phyloP scores from a whole-genome alignment of 768 basidiomycete species.

The Russula ochroleuca region DNA sequence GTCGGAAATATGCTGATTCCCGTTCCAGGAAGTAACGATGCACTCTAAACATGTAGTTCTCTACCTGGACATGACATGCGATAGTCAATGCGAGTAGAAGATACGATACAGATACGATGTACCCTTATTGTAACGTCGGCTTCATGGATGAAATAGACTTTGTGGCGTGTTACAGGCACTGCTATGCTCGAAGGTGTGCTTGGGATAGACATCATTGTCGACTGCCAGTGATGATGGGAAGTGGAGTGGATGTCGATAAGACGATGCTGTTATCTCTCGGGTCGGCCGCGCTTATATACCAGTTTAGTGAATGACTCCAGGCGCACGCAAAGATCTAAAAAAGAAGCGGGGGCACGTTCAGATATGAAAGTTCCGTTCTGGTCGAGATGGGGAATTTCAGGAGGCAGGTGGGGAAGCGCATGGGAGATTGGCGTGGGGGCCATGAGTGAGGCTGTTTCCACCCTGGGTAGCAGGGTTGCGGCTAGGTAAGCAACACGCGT shows the following conservation, averaged over 20 bases:
- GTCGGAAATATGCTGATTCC: slow-evolving; percentile 19
- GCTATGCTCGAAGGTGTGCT: not conserved
- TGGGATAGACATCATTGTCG: slow-evolving; percentile 3
- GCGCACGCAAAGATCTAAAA: slow-evolving; percentile 5
- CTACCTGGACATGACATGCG: slow-evolving; percentile 29
- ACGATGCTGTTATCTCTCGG: slow-evolving; percentile 9
- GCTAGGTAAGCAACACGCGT: not conserved
- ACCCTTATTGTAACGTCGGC: slow-evolving; percentile 12
- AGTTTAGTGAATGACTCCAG: not conserved
- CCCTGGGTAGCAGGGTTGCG: slow-evolving; percentile 18
- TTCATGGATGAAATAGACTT: slow-evolving; percentile 19
- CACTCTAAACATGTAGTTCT: slow-evolving; percentile 12
- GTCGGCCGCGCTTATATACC: slow-evolving; percentile 15
- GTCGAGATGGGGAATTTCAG: not conserved
- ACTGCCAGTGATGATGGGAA: not conserved
- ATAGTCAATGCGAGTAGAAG: slow-evolving; percentile 3
- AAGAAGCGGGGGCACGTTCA: not conserved
- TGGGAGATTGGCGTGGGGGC: slow-evolving; percentile 10
- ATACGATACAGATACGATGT: not conserved
- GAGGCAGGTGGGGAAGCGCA: not conserved
- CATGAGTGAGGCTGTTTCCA: slow-evolving; percentile 15
- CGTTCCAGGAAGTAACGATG: slow-evolving; percentile 18
- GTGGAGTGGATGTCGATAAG: slow-evolving; percentile 2
- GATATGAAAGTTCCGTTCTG: slow-evolving; percentile 8
- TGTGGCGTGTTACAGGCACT: slow-evolving; percentile 1